These are phyloP conservation scores for Salix viminalis DNA, from an alignment of 345 rosid species.

Conservation along the genomic window DNA sequence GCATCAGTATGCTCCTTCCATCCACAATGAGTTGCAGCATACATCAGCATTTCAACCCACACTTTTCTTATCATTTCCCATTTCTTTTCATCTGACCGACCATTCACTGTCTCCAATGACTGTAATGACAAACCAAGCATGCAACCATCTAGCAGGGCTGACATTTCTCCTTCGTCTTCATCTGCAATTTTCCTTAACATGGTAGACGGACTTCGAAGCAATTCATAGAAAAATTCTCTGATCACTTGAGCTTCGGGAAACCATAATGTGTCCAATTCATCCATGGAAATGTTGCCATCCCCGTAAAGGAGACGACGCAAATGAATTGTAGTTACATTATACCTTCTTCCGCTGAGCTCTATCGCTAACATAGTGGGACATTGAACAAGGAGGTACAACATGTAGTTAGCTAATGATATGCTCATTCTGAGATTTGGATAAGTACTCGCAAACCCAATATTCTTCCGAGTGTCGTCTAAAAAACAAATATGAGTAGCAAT, in stretches of 20 bases:
- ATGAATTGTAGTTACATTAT: not conserved
- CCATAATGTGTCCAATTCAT: too few relatives aligned
- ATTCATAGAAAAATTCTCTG: not conserved
- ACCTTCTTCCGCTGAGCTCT: not conserved
- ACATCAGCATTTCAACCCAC: not conserved
- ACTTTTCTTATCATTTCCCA: not conserved
- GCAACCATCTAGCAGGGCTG: not conserved
- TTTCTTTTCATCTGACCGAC: not conserved
- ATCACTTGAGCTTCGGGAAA: not conserved
- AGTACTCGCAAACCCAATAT: too few relatives aligned
- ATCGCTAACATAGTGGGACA: not conserved
- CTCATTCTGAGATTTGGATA: not conserved
- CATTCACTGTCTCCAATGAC: not conserved
- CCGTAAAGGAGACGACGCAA: not conserved
- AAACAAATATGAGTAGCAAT: not conserved
- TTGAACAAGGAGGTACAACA: not conserved
- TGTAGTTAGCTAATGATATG: not conserved
- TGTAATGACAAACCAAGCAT: not conserved
- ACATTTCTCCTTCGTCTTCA: too few relatives aligned
- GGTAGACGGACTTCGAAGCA: not conserved
- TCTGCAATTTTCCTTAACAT: rapidly evolving
- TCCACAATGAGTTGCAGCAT: not conserved
- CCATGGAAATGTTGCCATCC: too few relatives aligned
- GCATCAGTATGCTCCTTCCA: not conserved
- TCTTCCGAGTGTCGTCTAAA: not conserved